Base-by-base conservation (phyloP, 2,329 filamentous ascomycete genomes). In the Aspergillus jensenii region DNA sequence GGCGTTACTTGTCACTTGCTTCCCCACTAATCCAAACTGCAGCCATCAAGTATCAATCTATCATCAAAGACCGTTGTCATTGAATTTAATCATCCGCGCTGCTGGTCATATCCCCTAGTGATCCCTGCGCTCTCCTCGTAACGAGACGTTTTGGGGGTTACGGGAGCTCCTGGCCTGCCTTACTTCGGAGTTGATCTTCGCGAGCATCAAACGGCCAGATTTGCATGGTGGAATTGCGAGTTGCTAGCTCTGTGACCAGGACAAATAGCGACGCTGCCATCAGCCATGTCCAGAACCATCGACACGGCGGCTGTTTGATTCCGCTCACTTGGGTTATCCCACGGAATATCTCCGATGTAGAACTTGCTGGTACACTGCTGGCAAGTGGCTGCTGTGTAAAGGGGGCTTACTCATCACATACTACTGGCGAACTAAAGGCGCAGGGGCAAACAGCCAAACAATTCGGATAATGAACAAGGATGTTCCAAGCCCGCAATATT, bases 391-490 rank as follows among this genome's bases (percentile, higher is more conserved):
- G 23, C 37, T 19, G 23, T 7, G 40, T 27, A 53, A 53, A 46
- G 51, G 51, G 51, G 51, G 40, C 43, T 53, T 53, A 53, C 51
- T 52, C 49, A 52, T 52, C 49, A 51, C 50, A 45, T 45, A 41
- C 48, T 50, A 39, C 35, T 40, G n/a, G 23, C 12, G 27, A 27
- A 37, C 48, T 52, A 35, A 25, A 17, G 49, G 39, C 58, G 58
- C 61, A 56, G 61, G 61, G 61, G 58, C 31, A 59, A 53, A 25
- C 43, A 47, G 35, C 55, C 14, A 40, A 51, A 51, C 48, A 31
- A 51, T 39, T 59, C 15, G 50, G 48, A 40, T 52, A 52, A 40
- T 55, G 40, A 49, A 53, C 59, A 63, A 46, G 62, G 59, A 59
- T 60, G 56, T 44, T 31, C 44, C 43, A 59, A 57, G 46, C 44